Evolutionary conservation across 345 rosid genomes (phyloP).

Genomic region (Hibiscus trionum): DNA sequence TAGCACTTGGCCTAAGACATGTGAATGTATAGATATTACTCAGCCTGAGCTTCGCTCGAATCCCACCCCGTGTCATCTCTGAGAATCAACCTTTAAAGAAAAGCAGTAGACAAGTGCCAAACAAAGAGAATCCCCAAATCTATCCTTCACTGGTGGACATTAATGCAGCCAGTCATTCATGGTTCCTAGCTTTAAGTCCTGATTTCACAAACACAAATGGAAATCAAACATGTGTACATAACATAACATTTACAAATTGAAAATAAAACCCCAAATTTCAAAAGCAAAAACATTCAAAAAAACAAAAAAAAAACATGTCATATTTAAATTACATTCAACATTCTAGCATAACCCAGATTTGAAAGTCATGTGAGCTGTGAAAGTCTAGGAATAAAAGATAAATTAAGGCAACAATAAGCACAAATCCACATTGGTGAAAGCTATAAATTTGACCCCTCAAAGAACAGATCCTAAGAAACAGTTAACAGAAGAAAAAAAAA

Average conservation of each 20-base stretch:
- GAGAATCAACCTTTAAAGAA: conserved; percentile 11
- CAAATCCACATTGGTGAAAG: conserved; percentile 13
- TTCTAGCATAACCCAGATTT: conserved; percentile 4
- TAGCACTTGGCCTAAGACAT: conserved; percentile 47
- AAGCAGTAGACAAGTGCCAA: conserved; percentile 14
- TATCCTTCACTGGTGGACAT: conserved; percentile 9
- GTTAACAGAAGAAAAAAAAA: not conserved
- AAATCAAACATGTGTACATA: conserved; percentile 5
- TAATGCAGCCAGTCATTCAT: conserved; percentile 6
- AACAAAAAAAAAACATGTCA: not conserved
- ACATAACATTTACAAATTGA: conserved; percentile 7
- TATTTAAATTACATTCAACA: conserved; percentile 8
- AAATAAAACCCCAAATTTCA: not conserved
- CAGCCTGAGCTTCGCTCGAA: conserved; percentile 71
- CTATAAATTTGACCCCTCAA: not conserved
- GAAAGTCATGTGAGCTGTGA: not conserved
- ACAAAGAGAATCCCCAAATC: conserved; percentile 12
- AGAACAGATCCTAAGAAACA: not conserved
- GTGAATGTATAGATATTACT: conserved; percentile 78
- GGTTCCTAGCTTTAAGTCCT: conserved; percentile 21
- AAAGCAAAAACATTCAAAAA: conserved; percentile 9
- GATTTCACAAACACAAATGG: conserved; percentile 11
- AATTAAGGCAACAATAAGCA: not conserved
- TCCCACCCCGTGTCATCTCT: conserved; percentile 73
- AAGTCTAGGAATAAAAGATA: not conserved